A percentile compares a stretch with the other conserved stretches of the same genome.
Conservation (phyloP, 2,329 filamentous ascomycete species). For the Alternaria triticimaculans region DNA sequence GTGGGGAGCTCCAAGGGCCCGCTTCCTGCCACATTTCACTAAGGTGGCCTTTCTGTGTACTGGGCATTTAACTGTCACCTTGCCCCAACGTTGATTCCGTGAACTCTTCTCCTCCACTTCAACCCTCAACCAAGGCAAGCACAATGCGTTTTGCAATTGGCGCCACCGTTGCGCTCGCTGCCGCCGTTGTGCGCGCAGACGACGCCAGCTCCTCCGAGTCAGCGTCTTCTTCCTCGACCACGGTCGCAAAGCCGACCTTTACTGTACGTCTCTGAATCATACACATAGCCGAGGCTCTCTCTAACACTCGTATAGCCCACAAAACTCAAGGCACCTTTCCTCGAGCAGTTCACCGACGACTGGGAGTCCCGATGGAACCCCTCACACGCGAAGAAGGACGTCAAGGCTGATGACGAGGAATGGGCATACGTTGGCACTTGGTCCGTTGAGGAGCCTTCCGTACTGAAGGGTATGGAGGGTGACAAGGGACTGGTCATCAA, state of each 20-base stretch:
- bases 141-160: slow-evolving; percentile 71
- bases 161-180: slow-evolving; percentile 71
- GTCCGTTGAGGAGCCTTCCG: slow-evolving; percentile 90
- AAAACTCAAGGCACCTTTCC: slow-evolving; percentile 86
- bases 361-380: slow-evolving; percentile 95
- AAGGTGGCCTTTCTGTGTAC: slow-evolving; percentile 21
- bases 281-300: neutral
- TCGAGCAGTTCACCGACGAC: slow-evolving; percentile 97
- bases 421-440: slow-evolving; percentile 98
- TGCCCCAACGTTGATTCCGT: slow-evolving; percentile 24
- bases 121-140: slow-evolving; percentile 37
- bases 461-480: slow-evolving; percentile 90
- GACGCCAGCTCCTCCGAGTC: slow-evolving; percentile 56
- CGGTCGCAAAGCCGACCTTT: slow-evolving; percentile 78
- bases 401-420: slow-evolving; percentile 77
- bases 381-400: slow-evolving; percentile 95
- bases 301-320: slow-evolving; percentile 71
- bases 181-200: slow-evolving; percentile 75
- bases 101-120: slow-evolving; percentile 25
- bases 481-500: slow-evolving; percentile 98
- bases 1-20: slow-evolving; percentile 20
- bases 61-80: slow-evolving; percentile 30
- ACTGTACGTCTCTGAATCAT: slow-evolving; percentile 68
- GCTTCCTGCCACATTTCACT: slow-evolving; percentile 25
- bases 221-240: slow-evolving; percentile 63